These are phyloP conservation scores for Leccinum uliginosum DNA, from an alignment of 768 basidiomycete species.

Conservation along the genomic window DNA sequence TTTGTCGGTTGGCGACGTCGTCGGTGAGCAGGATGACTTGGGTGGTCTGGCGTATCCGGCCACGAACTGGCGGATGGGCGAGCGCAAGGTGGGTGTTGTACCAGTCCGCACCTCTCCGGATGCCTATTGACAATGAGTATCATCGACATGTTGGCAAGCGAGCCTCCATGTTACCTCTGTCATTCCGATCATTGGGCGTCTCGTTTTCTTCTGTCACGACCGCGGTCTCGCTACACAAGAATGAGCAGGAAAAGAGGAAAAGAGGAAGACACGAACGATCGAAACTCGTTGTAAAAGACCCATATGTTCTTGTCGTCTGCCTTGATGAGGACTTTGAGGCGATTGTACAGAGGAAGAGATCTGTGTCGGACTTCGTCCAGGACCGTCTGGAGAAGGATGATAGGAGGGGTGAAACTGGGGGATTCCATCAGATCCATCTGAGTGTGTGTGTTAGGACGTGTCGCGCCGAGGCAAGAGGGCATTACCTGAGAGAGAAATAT, in stretches of 20 bases:
- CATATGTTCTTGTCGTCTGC: constrained; percentile 83
- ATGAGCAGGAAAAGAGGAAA: background rate
- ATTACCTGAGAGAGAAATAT: constrained; percentile 80
- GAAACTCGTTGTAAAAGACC: constrained; percentile 85
- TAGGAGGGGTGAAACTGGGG: constrained; percentile 64
- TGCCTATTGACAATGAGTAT: constrained; percentile 50
- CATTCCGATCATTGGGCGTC: constrained; percentile 91
- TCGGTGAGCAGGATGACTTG: constrained; percentile 82
- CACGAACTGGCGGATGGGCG: constrained; percentile 48
- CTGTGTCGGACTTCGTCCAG: constrained; percentile 95
- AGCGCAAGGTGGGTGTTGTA: constrained; percentile 71
- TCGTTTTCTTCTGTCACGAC: constrained; percentile 73
- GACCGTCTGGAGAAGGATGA: constrained; percentile 92
- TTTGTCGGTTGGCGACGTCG: constrained; percentile 78
- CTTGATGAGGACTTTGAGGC: constrained; percentile 78
- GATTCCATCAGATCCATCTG: constrained; percentile 96
- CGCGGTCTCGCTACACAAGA: constrained; percentile 64
- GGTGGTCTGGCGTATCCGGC: constrained; percentile 45
- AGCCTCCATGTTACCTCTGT: constrained; percentile 56
- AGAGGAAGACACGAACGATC: constrained; percentile 50
- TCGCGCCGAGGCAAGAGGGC: background rate
- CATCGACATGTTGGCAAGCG: background rate
- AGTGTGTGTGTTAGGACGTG: constrained; percentile 2
- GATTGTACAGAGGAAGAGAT: constrained; percentile 87
- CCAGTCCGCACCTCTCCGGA: constrained; percentile 84